Percentiles rank a stretch among this genome's conserved stretches.
These are phyloP conservation scores for Aspergillus sp. DNA, from an alignment of 2,329 filamentous ascomycete species.

Conservation along the genomic window DNA sequence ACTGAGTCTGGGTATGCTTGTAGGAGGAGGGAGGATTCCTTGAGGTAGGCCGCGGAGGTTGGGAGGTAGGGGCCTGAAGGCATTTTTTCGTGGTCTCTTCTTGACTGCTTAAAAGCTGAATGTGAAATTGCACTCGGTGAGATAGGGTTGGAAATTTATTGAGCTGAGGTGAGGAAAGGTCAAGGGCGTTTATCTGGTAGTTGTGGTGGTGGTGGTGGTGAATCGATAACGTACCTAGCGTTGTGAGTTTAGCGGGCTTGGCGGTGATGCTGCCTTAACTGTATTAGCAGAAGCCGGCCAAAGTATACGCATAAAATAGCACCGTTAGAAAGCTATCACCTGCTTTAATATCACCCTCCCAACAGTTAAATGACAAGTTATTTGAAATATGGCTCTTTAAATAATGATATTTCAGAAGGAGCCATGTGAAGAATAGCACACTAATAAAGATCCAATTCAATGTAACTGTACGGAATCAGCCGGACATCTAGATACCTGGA, in stretches of 20 bases:
- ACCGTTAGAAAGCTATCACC: no score
- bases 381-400: no score
- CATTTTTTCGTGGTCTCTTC: slow-evolving; percentile 53
- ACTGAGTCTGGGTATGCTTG: slow-evolving; percentile 84
- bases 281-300: neutral
- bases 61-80: slow-evolving; percentile 60
- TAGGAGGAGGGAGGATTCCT: slow-evolving; percentile 80
- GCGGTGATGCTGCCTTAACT: neutral
- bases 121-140: neutral
- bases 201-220: neutral
- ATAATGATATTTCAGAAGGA: no score
- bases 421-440: no score
- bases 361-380: no score
- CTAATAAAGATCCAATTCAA: no score
- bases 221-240: neutral
- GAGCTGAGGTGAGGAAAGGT: neutral
- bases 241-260: neutral
- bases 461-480: no score
- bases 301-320: no score
- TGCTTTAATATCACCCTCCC: no score
- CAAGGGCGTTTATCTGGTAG: neutral
- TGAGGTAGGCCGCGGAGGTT: slow-evolving; percentile 87
- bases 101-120: neutral
- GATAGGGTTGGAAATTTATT: neutral
- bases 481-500: no score